Base-by-base conservation (phyloP, 768 basidiomycete genomes). In the Lentinula boryana region DNA sequence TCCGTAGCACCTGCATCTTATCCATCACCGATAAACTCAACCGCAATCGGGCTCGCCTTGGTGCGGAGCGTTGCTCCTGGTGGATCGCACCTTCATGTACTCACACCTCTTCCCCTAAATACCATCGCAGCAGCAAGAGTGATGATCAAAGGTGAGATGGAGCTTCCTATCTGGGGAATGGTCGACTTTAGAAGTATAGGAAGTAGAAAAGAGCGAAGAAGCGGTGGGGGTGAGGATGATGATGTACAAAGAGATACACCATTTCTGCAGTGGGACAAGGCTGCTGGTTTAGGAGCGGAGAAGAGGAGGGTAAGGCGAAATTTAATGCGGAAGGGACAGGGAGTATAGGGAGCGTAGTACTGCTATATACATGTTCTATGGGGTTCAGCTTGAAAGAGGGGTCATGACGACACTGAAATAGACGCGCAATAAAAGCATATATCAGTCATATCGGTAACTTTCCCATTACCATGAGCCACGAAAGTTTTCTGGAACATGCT, bases 141-240 rank as follows among this genome's bases (percentile, higher is more conserved):
- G 16, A 67, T 96, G 3, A 85, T 96, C 50, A 94, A 91, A 70
- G 95, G 95, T 7, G 93, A 94, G 68, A 76, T 95, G 67, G 93
- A 95, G 70, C 72, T 97, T 0, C 95, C 95, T 0, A 76, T 94
- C 0, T 89, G 89, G 85, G 93, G 89, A 0, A 84, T 93, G 87
- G 75, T 97, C 54, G 93, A 95, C 70, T 88, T 85, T 70, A 68
- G 74, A 5, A 60, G 21, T 15, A 8, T 60, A 72, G 76, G 27
- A 68, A 64, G 4, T 72, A 71, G 1, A 71, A 70, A 8, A 72
- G 65, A 23, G 77, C 49, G 27, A 7, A 18, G 49, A 7, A 23
- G 49, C 12, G 23, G 73, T 6, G 65, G 68, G 5, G 76, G 81
- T 6, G 78, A 72, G 2, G 83, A 80, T 0, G 75, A 86, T 5